A percentile compares a stretch with the other conserved stretches of the same genome.
phyloP scores from a whole-genome alignment of 441 rosid genomes.

The Populus tomentosa region DNA sequence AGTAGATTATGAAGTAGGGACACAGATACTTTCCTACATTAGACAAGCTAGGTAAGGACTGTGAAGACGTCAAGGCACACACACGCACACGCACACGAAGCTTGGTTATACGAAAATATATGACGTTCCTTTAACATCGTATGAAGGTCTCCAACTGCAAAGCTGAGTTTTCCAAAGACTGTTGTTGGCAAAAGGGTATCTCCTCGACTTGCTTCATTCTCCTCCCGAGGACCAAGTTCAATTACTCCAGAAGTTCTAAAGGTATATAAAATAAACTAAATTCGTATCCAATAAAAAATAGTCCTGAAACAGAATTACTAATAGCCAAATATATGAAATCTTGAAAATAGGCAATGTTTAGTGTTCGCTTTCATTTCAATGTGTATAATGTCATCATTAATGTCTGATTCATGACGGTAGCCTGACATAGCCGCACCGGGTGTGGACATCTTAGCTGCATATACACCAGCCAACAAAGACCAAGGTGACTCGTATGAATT shows the following conservation, averaged over 20 bases:
- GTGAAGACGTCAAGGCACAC: constrained; percentile 22
- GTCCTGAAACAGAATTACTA: not conserved
- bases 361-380: not conserved
- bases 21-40: constrained; percentile 45
- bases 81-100: not conserved
- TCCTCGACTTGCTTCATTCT: constrained; percentile 30
- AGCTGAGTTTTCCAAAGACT: constrained; percentile 30
- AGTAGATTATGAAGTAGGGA: constrained; percentile 50
- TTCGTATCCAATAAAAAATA: not conserved
- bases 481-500: constrained; percentile 36
- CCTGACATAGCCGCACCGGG: constrained; percentile 38
- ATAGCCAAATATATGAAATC: not conserved
- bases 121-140: not conserved
- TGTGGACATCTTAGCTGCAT: constrained; percentile 34
- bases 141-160: constrained; percentile 40
- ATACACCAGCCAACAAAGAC: not conserved
- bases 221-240: constrained; percentile 36
- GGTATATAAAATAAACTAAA: constrained; percentile 15
- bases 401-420: constrained; percentile 11
- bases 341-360: not conserved
- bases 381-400: not conserved
- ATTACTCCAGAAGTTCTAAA: constrained; percentile 28
- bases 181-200: constrained; percentile 21
- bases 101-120: not conserved
- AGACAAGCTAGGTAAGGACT: constrained; percentile 33